phyloP scores from a whole-genome alignment of 257 asterid genomes.

The Solanum paucissectum region DNA sequence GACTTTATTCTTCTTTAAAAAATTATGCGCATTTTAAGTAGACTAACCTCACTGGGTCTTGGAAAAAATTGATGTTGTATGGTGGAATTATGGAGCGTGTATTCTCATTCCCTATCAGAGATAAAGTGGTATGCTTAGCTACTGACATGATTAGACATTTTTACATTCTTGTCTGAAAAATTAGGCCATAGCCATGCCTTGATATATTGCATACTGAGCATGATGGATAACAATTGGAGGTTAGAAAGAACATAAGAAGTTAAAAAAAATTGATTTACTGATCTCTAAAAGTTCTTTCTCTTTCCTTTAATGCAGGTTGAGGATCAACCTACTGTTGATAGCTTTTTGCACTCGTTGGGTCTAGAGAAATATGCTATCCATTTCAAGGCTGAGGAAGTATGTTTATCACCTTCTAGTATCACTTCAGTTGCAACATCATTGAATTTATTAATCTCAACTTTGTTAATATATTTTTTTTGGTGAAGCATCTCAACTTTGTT shows the following conservation, averaged over 20 bases:
- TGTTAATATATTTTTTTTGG: background rate
- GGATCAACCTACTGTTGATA: constrained; percentile 64
- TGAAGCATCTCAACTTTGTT: background rate
- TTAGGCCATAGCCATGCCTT: background rate
- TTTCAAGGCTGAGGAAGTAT: constrained; percentile 95
- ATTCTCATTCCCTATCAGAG: background rate
- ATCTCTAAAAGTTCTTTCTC: background rate
- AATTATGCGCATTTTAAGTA: background rate
- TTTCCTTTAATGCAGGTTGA: constrained; percentile 44
- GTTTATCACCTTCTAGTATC: background rate
- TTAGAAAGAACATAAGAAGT: background rate
- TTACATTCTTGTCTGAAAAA: background rate
- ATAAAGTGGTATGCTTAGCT: background rate
- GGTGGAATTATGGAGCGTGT: background rate
- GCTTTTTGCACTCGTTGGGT: constrained; percentile 64
- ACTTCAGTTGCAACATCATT: background rate
- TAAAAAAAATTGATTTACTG: background rate
- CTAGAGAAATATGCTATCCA: constrained; percentile 64
- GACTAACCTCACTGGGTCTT: background rate
- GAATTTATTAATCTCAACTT: background rate
- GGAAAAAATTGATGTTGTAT: background rate
- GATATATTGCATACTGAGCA: background rate
- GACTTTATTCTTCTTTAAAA: background rate
- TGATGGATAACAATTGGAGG: background rate
- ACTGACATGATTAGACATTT: background rate